Percentiles rank a stretch among this genome's conserved stretches.
Evolutionary conservation across 129 eudicot species (phyloP).

Genomic region (Flaveria linearis): DNA sequence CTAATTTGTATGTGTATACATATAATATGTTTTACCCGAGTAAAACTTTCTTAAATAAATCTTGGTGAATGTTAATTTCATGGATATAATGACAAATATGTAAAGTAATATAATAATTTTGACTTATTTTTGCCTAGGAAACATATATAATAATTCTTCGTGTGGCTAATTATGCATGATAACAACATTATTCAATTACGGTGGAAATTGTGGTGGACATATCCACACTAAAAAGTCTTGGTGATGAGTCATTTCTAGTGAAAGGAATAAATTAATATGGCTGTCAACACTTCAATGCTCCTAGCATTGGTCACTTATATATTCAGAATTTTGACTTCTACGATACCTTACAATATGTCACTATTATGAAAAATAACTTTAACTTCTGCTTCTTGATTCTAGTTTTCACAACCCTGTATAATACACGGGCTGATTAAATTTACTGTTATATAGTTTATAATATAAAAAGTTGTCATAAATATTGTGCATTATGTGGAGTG

Average conservation of each 20-base stretch:
- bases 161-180: background rate
- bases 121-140: background rate
- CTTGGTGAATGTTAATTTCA: too few species aligned
- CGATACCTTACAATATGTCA: background rate
- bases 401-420: background rate
- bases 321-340: background rate
- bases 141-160: background rate
- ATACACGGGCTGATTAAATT: too few species aligned
- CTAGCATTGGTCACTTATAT: background rate
- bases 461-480: too few species aligned
- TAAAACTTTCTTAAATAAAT: too few species aligned
- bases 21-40: too few species aligned
- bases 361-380: background rate
- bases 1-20: too few species aligned
- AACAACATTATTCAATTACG: background rate
- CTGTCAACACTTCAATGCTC: background rate
- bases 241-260: background rate
- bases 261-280: background rate
- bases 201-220: background rate
- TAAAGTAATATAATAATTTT: background rate
- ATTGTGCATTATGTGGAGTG: too few species aligned
- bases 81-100: background rate
- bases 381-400: background rate
- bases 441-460: too few species aligned
- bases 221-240: conserved; percentile 12